Percentiles rank a stretch among this genome's conserved stretches.
Evolutionary conservation across 139 green algal species (phyloP).

Genomic region (Haematococcus sp.): DNA sequence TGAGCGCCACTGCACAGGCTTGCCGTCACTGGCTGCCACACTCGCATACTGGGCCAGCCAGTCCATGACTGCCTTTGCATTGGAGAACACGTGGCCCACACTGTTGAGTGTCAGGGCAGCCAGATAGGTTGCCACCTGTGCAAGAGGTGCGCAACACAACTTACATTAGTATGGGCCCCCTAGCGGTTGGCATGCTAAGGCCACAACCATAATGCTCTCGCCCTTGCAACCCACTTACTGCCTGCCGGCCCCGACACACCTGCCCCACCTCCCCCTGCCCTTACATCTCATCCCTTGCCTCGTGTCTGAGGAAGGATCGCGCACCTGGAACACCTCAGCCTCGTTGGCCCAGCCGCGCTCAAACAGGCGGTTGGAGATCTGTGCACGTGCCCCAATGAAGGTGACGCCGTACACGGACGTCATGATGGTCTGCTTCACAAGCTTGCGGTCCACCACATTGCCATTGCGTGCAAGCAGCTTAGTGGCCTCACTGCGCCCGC

Average conservation of each 20-base stretch:
- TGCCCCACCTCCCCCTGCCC: too few species aligned
- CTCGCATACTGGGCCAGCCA: conserved; percentile 71
- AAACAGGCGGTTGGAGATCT: conserved; percentile 79
- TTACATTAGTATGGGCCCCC: too few species aligned
- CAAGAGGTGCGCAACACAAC: too few species aligned
- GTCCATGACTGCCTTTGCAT: conserved; percentile 81
- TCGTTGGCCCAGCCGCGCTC: conserved; percentile 68
- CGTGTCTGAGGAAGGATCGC: too few species aligned
- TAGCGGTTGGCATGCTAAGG: too few species aligned
- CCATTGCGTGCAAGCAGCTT: conserved; percentile 12
- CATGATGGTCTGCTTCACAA: conserved; percentile 99
- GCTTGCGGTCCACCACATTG: conserved; percentile 87
- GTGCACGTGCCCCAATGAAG: conserved; percentile 81
- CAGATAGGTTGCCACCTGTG: conserved; percentile 68
- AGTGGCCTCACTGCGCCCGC: conserved; percentile 11
- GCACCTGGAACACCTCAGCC: conserved; percentile 39
- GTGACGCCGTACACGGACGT: conserved; percentile 98
- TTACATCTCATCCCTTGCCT: too few species aligned
- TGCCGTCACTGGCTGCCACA: not conserved
- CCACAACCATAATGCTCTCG: too few species aligned
- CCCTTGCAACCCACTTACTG: too few species aligned
- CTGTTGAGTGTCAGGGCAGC: conserved; percentile 70
- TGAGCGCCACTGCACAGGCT: conserved; percentile 77
- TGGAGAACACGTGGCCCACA: conserved; percentile 82
- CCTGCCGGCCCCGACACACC: too few species aligned